Evolutionary conservation across 1,139 yeast genomes (phyloP), one percentile per base, ranked within the genome.

Genomic region (Suhomyces terraborum): DNA sequence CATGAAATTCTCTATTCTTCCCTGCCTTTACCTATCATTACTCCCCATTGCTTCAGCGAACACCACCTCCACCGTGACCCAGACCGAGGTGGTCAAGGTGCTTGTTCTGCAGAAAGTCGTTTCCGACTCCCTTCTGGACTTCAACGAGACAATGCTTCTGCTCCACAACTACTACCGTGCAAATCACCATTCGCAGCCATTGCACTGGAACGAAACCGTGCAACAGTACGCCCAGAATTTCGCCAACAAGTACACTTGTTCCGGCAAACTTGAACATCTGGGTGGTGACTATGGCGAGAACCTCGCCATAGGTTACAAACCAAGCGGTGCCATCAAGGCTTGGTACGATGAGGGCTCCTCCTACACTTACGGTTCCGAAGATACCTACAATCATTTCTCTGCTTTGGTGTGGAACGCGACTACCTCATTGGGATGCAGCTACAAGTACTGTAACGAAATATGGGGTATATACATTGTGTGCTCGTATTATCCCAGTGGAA

Each of bases 401-500:
- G 58, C 56, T 19, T 22, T 56, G 40, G 37, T 56, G n/a, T 56
- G 60, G 61, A 50, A 50, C 32, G 36, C 46, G 18, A 38, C 58
- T 22, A 29, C 43, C 8, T 37, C 50, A 14, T 18, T 56, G 12
- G 61, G 60, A 4, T 56, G 61, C 35, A 51, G 54, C 19, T 50
- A 29, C 45, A 41, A 48, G 12, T 26, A 32, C 13, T 47, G 50
- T 18, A 73, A 71, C 45, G 53, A 63, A 20, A 66, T 63, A 40
- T 77, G 78, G 73, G 79, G 80, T 19, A 63, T 66, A 40, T 82
- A 80, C 61, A 67, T 81, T 41, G 73, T 81, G 25, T 83, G 88
- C 62, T 73, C 78, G 36, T 83, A 82, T 60, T 61, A 67, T 50
- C 74, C 79, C n/a, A 73, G 78, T 22, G 91, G 91, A 38, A 84